Conservation (phyloP, 345 rosid species). For the Eucalyptus melliodora region DNA sequence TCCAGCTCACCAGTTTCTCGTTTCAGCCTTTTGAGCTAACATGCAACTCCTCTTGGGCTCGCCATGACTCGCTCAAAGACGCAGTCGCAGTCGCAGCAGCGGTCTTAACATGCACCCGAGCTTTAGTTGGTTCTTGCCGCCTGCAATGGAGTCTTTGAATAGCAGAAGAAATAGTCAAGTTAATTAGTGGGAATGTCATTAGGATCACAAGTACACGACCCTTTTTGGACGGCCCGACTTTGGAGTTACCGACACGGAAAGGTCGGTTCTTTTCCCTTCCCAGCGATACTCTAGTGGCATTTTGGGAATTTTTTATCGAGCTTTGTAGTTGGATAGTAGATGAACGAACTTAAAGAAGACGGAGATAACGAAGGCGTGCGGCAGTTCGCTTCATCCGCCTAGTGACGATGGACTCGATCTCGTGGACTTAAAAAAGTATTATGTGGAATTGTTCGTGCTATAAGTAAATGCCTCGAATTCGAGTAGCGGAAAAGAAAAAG, state of each 20-base stretch:
- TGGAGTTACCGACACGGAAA: slow-evolving; percentile 12
- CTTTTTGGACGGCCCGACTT: neutral
- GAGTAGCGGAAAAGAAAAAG: neutral
- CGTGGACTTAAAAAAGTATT: neutral
- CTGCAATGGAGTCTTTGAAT: neutral
- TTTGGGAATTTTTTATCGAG: neutral
- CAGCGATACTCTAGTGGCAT: neutral
- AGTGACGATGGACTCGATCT: neutral
- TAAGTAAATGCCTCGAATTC: neutral
- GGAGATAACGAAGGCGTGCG: slow-evolving; percentile 19
- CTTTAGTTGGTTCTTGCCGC: neutral
- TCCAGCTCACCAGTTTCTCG: neutral
- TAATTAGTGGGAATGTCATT: neutral
- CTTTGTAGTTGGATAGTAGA: slow-evolving; percentile 28
- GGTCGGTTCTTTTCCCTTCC: neutral
- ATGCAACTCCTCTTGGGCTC: neutral
- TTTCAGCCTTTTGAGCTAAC: neutral
- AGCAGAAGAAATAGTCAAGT: neutral
- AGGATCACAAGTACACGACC: neutral
- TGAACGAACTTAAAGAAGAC: slow-evolving; percentile 44
- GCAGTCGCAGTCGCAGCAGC: neutral
- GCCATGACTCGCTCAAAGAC: neutral
- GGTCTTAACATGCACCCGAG: neutral
- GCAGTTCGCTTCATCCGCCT: neutral
- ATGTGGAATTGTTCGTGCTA: neutral